These are phyloP conservation scores for Ogataea degrootiae DNA, from an alignment of 805 yeast genomes.

Conservation along the genomic window DNA sequence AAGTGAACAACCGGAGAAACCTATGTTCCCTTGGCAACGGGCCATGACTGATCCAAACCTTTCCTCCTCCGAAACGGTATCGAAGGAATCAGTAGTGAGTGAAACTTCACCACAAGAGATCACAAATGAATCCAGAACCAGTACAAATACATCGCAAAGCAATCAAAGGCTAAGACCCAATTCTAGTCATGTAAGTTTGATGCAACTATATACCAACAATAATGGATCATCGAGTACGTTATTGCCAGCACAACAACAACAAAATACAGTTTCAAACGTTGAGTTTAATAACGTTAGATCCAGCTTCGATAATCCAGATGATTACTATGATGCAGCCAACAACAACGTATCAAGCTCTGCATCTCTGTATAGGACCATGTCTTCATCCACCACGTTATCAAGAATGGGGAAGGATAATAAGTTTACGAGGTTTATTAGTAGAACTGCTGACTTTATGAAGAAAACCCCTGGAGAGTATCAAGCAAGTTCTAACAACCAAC, in stretches of 20 bases:
- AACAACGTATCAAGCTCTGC: constrained; percentile 1
- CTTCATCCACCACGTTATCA: constrained; percentile 21
- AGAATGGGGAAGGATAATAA: constrained; percentile 19
- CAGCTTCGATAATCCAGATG: constrained; percentile 7
- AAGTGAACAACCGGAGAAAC: too few relatives aligned
- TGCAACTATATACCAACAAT: constrained; percentile 4
- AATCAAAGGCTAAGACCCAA: neutral
- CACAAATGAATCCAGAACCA: too few relatives aligned
- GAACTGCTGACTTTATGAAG: constrained; percentile 20
- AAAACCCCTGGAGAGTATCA: constrained; percentile 12
- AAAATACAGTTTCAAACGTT: constrained; percentile 26
- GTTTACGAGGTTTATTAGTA: constrained; percentile 18
- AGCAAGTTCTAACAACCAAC: neutral
- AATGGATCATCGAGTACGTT: constrained; percentile 16
- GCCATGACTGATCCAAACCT: too few relatives aligned
- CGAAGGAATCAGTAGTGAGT: too few relatives aligned
- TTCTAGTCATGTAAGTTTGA: neutral
- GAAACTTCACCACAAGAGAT: too few relatives aligned
- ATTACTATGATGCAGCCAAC: neutral
- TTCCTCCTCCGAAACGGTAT: too few relatives aligned
- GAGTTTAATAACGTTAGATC: constrained; percentile 30
- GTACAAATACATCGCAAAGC: neutral
- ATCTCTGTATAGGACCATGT: constrained; percentile 13
- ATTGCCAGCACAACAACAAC: constrained; percentile 14
- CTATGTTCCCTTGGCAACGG: too few relatives aligned